A percentile compares a stretch with the other conserved stretches of the same genome.
phyloP scores from a whole-genome alignment of 1,284 basidiomycete genomes.

The Ustilago sp. region DNA sequence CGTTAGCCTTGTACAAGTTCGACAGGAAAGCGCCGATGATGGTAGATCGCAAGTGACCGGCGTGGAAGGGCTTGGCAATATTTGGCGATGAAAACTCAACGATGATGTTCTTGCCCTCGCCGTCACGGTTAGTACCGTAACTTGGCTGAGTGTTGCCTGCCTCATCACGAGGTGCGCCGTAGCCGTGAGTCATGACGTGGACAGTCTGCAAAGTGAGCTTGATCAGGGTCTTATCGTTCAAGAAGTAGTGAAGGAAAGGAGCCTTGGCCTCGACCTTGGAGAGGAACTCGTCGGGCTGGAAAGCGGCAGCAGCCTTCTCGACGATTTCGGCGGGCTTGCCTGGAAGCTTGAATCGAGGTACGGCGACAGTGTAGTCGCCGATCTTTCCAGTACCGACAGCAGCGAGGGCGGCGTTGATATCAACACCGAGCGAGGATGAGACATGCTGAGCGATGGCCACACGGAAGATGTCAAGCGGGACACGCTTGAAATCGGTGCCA shows the following conservation, averaged over 20 bases:
- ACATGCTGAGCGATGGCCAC: constrained; percentile 84
- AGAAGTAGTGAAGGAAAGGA: constrained; percentile 63
- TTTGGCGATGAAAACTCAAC: constrained; percentile 95
- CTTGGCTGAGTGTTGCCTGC: constrained; percentile 58
- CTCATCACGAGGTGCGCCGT: constrained; percentile 52
- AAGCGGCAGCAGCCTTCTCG: constrained; percentile 77
- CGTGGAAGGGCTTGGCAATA: constrained; percentile 98
- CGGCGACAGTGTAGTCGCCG: constrained; percentile 89
- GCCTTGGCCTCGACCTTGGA: constrained; percentile 55
- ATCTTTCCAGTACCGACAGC: constrained; percentile 90
- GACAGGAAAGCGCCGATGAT: constrained; percentile 95
- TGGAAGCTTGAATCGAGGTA: constrained; percentile 88
- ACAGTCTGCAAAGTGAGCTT: constrained; percentile 85
- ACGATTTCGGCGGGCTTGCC: constrained; percentile 85
- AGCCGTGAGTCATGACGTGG: constrained; percentile 77
- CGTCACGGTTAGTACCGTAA: constrained; percentile 66
- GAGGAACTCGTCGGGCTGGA: constrained; percentile 64
- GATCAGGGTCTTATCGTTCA: constrained; percentile 75
- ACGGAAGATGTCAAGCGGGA: constrained; percentile 85
- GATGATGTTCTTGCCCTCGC: constrained; percentile 64
- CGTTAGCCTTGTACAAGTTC: constrained; percentile 91
- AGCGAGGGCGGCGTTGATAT: constrained; percentile 76
- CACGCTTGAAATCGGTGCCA: constrained; percentile 76
- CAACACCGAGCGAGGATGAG: constrained; percentile 76
- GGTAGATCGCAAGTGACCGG: constrained; percentile 94